Percentiles rank a stretch among this genome's conserved stretches.
Conservation (phyloP, 1,139 yeast genomes). For the Yamadazyma conglobata region DNA sequence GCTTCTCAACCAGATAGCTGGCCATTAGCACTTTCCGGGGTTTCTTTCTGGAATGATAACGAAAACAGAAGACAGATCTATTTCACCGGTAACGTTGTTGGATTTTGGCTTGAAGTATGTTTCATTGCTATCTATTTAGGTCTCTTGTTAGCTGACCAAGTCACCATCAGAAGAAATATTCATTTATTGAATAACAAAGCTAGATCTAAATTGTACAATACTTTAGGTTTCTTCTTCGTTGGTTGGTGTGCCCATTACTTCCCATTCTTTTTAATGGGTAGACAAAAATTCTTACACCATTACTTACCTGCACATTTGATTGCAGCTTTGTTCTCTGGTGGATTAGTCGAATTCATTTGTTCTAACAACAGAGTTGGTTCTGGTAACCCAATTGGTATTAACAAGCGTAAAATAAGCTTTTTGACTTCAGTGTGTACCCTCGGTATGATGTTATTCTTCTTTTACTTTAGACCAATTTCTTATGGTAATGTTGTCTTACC, state of each 20-base stretch:
- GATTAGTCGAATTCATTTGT: constrained; percentile 72
- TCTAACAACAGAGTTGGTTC: constrained; percentile 46
- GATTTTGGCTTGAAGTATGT: constrained; percentile 85
- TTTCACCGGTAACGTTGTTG: constrained; percentile 85
- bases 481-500: constrained; percentile 73
- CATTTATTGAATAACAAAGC: constrained; percentile 57
- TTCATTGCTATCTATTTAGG: constrained; percentile 67
- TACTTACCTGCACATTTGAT: constrained; percentile 93
- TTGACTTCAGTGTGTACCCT: constrained; percentile 41
- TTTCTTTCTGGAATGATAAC: constrained; percentile 91
- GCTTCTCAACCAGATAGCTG: constrained; percentile 91
- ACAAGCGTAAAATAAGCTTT: constrained; percentile 25
- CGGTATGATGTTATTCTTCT: constrained; percentile 60
- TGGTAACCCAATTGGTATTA: constrained; percentile 19
- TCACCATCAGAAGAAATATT: constrained; percentile 71
- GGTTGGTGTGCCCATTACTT: constrained; percentile 90
- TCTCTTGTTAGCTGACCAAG: constrained; percentile 63
- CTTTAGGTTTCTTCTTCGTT: constrained; percentile 76
- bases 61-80: constrained; percentile 68
- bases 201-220: constrained; percentile 72
- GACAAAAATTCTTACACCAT: constrained; percentile 93
- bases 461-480: constrained; percentile 77
- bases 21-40: constrained; percentile 93
- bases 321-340: constrained; percentile 83
- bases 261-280: constrained; percentile 87